Base-by-base conservation (phyloP, 805 yeast species). In the Zygosaccharomyces kombuchaensis region DNA sequence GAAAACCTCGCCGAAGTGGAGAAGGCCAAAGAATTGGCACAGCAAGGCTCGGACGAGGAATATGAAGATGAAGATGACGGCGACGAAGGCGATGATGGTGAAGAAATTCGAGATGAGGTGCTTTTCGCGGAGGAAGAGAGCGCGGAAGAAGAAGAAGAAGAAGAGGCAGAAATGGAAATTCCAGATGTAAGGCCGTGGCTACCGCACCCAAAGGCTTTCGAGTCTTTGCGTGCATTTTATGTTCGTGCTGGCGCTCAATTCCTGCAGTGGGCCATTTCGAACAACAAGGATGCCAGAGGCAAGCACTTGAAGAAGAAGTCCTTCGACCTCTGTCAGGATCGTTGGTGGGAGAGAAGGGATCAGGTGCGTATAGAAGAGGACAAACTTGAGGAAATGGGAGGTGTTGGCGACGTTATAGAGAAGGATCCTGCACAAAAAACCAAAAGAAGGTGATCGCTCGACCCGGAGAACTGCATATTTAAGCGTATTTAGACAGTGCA, bases 341-440 rank as follows among this genome's bases (percentile, higher is more conserved):
- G 99, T 70, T 91, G 96, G 93, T 91, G 98, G 98, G 98, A 91
- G 64, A 84, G 98, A 71, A 81, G 97, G 69, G 98, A 91, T 57
- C 91, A 82, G 58, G 82, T 91, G 19, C 82, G 95, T 63, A 76
- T 80, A 34, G 85, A 87, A 41, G 99, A 91, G 68, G 98, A 91
- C 56, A 80, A 81, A 60, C 68, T 87, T 56, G 97, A 91, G 66
- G 96, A 89, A 56, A 60, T 85, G 64, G 95, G 95, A 40, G 96
- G 96, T 48, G 90, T 88, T 50, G 95, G 86, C 13, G 95, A 87
- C 47, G 82, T 91, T 30, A 71, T 91, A 7, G 96, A 89, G 60
- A 79, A 77, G 57, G 95, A 85, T 59, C 57, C 73, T 5, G 58
- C 77, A 0, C 71, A 72, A 48, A 63, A 70, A 4, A 77, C 79